Conservation (phyloP, 2,329 filamentous ascomycete species). For the Fusarium devonianum region DNA sequence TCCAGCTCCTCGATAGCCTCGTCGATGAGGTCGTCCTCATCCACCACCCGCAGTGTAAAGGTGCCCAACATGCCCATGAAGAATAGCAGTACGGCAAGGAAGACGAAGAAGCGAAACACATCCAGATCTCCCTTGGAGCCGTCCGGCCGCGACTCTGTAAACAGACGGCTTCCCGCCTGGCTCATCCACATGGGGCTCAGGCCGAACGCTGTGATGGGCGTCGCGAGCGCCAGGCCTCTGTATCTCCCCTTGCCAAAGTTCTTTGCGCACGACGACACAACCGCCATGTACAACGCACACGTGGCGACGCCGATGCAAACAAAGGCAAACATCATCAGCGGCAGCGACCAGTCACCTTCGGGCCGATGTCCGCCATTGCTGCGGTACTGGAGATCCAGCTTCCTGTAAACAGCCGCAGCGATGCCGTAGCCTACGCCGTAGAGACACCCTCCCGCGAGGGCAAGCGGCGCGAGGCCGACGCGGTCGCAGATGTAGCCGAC, state of each 20-base stretch:
- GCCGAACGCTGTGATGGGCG: slow-evolving; percentile 91
- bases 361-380: slow-evolving; percentile 50
- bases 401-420: slow-evolving; percentile 78
- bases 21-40: slow-evolving; percentile 87
- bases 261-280: slow-evolving; percentile 96
- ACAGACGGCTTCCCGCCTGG: slow-evolving; percentile 80
- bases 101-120: slow-evolving; percentile 88
- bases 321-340: slow-evolving; percentile 86
- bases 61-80: slow-evolving; percentile 75
- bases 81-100: slow-evolving; percentile 76
- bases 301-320: slow-evolving; percentile 83
- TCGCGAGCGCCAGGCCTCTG: slow-evolving; percentile 85
- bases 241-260: slow-evolving; percentile 93
- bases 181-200: slow-evolving; percentile 96
- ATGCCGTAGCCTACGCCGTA: slow-evolving; percentile 85
- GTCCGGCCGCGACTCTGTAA: slow-evolving; percentile 73
- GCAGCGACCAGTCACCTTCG: slow-evolving; percentile 70
- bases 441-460: slow-evolving; percentile 73
- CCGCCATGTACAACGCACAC: slow-evolving; percentile 85
- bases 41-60: slow-evolving; percentile 78
- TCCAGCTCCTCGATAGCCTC: slow-evolving; percentile 92
- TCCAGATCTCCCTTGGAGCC: slow-evolving; percentile 70
- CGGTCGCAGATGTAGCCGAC: slow-evolving; percentile 94
- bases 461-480: slow-evolving; percentile 79
- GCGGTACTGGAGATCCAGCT: slow-evolving; percentile 56